Percentiles rank a stretch among this genome's conserved stretches.
Evolutionary conservation across 441 rosid species (phyloP).

Genomic region (Brassica hybrid): DNA sequence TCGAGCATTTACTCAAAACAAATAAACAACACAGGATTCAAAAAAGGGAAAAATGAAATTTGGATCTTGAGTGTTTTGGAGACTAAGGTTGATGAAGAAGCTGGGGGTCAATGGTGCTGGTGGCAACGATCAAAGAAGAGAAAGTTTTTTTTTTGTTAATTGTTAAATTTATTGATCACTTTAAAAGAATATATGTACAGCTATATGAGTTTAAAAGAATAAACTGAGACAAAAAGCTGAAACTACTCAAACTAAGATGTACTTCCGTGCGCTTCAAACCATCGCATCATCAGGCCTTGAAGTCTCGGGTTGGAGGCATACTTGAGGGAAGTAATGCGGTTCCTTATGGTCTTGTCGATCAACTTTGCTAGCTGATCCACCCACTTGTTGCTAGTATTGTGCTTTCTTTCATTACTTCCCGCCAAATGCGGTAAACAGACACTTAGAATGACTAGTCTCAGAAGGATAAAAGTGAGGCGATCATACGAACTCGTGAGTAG

Average conservation of each 20-base stretch:
- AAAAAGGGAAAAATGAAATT: too few species aligned
- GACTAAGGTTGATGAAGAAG: too few species aligned
- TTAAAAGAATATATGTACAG: not conserved
- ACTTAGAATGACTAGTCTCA: not conserved
- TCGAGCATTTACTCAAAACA: too few species aligned
- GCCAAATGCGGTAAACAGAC: not conserved
- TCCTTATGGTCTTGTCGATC: not conserved
- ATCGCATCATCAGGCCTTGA: not conserved
- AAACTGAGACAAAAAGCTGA: too few species aligned
- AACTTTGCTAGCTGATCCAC: not conserved
- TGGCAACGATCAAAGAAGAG: too few species aligned
- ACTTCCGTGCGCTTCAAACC: not conserved
- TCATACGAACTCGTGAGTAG: too few species aligned
- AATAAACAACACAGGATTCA: too few species aligned
- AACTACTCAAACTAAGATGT: not conserved
- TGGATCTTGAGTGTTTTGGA: too few species aligned
- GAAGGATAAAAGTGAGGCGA: not conserved
- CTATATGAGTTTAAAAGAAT: not conserved
- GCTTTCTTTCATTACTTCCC: not conserved
- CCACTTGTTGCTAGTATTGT: not conserved
- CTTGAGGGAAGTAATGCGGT: not conserved
- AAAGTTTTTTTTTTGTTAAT: too few species aligned
- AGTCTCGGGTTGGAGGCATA: not conserved
- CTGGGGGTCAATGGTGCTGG: too few species aligned
- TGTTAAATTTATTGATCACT: not conserved